Evolutionary conservation across 2,329 filamentous ascomycete species (phyloP), one percentile per base, ranked within the genome.

Genomic region (Diaporthe ilicicola): DNA sequence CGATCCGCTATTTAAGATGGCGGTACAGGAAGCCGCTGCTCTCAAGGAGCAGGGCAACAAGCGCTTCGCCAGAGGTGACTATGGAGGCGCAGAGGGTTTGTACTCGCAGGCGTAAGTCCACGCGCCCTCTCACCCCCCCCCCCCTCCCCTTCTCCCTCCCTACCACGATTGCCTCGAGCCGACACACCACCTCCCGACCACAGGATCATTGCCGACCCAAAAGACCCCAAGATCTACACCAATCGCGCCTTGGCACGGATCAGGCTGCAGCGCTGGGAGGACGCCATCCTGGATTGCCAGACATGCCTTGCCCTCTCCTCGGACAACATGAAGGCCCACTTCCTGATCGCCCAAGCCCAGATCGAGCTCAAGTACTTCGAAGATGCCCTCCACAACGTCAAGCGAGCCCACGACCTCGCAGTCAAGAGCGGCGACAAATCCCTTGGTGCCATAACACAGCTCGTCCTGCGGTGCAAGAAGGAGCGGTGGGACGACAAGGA

Each of bases 181-280:
- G 54, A 46, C 67, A 12, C 46, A 29, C 9, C 27, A 22, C 39
- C 55, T 48, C 29, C 24, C 34, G 48, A n/a, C 7, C 29, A n/a
- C 75, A 94, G 91, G 50, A 94, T 97, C 76, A 90, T 93, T 76
- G 90, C 91, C 78, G 93, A 97, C 81, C 88, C 93, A 4, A 87
- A 85, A 69, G 96, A 97, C 78, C 89, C 92, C 1, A 86, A 92
- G 37, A 88, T 97, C 64, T 98, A 94, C 82, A 95, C 94, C 48
- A 98, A 98, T 82, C 93, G 95, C 67, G 93, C 94, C 65, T 92
- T 97, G 82, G 91, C 92, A 4, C 90, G 94, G 50, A 85, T 96
- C 71, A 93, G 92, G 81, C 87, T 97, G 27, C 83, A 87, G 72
- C 85, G 90, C 76, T 97, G 92, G 89, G 88, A 93, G 37, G 90